Base-by-base conservation (phyloP, 495 filamentous ascomycete genomes). In the Talaromyces wortmannii region DNA sequence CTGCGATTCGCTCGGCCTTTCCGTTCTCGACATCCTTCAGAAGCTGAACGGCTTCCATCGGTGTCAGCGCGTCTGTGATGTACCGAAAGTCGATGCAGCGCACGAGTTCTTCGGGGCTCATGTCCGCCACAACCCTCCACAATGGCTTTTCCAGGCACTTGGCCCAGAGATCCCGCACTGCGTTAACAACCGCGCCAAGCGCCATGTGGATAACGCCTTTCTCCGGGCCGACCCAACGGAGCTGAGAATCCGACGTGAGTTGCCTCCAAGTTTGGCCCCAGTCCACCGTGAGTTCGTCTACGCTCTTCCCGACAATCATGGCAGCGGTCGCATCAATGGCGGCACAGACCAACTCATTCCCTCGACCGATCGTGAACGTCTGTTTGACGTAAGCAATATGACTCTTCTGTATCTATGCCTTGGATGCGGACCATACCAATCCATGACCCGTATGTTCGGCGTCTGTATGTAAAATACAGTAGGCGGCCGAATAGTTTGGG, bases 351-450 rank as follows among this genome's bases (percentile, higher is more conserved):
- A 96, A 84, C 70, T 95, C 90, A 72, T 95, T 96, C 59, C 91
- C 91, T 58, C 91, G 89, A 67, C 91, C 91, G 61, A 95, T 95
- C 32, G 91, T 96, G 78, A 96, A 96, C 61, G 91, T 95, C 89
- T 91, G 56, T 33, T 47, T 6, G 15, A n/a, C n/a, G 45, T 47
- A 8, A 47, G 45, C 6, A 55, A 18, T 36, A 43, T 31, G 46
- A 31, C 49, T 16, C 50, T 23, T 6, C 53, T 16, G 45, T n/a
- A n/a, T n/a, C n/a, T 16, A 16, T 6, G n/a, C 18, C 6, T 16
- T 51, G 30, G n/a, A 15, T 6, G 56, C 15, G 45, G 6, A 16
- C n/a, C 45, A 16, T 47, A 92, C 86, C 91, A 96, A 94, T 63
- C 90, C 90, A 64, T 96, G 91, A 45, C 91, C 91, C 10, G 76